Conservation (phyloP, 1,139 yeast genomes). For the Candida sanyaensis region DNA sequence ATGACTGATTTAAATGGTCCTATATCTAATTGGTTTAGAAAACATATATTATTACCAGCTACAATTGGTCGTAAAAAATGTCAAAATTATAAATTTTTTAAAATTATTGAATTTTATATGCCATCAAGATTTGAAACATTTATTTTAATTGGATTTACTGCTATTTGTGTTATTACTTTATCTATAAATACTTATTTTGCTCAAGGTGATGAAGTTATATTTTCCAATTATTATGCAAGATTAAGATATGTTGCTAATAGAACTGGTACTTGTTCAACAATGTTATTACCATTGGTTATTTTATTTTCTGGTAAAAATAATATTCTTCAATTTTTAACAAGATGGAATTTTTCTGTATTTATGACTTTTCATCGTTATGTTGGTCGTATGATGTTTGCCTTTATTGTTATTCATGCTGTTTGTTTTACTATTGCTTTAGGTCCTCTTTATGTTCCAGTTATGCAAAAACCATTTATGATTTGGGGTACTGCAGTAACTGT, state of each 20-base stretch:
- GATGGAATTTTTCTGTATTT: constrained; percentile 55
- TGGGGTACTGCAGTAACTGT: constrained; percentile 54
- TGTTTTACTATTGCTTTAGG: constrained; percentile 23
- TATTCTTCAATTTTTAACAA: constrained; percentile 48
- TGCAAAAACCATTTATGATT: constrained; percentile 37
- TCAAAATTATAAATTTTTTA: constrained; percentile 20
- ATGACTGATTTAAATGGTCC: constrained; percentile 23
- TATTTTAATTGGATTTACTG: constrained; percentile 43
- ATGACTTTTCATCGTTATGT: constrained; percentile 55
- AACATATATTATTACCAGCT: constrained; percentile 43
- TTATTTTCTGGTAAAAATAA: constrained; percentile 59
- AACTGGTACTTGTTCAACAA: constrained; percentile 53
- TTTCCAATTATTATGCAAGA: constrained; percentile 16
- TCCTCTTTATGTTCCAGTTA: constrained; percentile 15
- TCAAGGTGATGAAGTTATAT: constrained; percentile 22
- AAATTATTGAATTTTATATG: constrained; percentile 30
- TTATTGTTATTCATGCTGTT: constrained; percentile 37
- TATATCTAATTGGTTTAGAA: constrained; percentile 35
- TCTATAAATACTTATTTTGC: constrained; percentile 22
- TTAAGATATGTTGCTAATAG: constrained; percentile 46
- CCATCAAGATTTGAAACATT: constrained; percentile 63
- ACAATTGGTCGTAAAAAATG: constrained; percentile 21
- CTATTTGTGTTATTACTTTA: constrained; percentile 42
- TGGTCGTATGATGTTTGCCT: constrained; percentile 40
- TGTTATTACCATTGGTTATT: constrained; percentile 47